Evolutionary conservation across 2,329 filamentous ascomycete species (phyloP).

Genomic region (Aspergillus chevalieri): DNA sequence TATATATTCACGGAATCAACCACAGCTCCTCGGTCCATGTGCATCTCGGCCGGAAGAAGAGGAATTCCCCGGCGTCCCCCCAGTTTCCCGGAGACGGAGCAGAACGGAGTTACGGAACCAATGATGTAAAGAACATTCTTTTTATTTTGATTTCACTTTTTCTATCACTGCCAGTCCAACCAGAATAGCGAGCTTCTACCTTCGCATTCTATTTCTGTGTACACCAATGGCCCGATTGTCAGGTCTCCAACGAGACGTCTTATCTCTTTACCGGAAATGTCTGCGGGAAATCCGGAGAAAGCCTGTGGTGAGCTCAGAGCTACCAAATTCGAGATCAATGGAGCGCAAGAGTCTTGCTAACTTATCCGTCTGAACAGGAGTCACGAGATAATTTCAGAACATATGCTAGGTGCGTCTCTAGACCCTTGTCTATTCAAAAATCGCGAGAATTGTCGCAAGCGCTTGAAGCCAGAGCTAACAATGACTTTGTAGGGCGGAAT

Average conservation of each 20-base stretch:
- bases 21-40: conserved; percentile 1
- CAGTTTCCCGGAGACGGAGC: conserved; percentile 19
- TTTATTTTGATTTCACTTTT: not conserved
- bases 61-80: conserved; percentile 2
- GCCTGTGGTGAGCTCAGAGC: conserved; percentile 54
- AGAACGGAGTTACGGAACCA: conserved; percentile 6
- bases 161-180: not conserved
- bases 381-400: conserved; percentile 35
- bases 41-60: conserved; percentile 24
- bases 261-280: conserved; percentile 80
- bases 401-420: conserved; percentile 34
- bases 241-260: conserved; percentile 83
- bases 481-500: conserved; percentile 58
- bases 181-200: not conserved
- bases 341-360: not conserved
- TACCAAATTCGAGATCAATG: not conserved
- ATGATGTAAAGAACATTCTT: not conserved
- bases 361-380: conserved; percentile 22
- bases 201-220: not conserved
- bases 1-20: not conserved
- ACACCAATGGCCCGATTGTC: conserved; percentile 52
- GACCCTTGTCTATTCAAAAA: not conserved
- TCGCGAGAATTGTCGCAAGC: not conserved
- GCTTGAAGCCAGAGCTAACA: not conserved
- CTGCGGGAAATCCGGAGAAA: conserved; percentile 76